Evolutionary conservation across 768 basidiomycete genomes (phyloP).

Genomic region (Amanita pseudoporphyria): DNA sequence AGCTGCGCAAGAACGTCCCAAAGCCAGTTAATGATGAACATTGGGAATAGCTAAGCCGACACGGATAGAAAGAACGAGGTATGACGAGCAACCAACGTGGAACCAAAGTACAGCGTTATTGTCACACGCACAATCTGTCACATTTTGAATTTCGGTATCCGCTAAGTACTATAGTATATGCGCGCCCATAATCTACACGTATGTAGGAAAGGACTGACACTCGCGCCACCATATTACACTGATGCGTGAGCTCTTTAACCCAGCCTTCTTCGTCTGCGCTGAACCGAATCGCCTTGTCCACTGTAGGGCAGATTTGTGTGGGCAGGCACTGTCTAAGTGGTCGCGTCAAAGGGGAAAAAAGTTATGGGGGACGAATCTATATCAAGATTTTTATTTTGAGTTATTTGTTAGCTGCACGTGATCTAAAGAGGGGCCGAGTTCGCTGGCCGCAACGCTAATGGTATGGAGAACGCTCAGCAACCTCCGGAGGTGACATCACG

Average conservation of each 20-base stretch:
- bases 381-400: background rate
- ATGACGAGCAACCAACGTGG: slow-evolving; percentile 14
- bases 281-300: slow-evolving; percentile 59
- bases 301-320: slow-evolving; percentile 24
- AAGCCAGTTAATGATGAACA: slow-evolving; percentile 93
- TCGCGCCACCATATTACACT: slow-evolving; percentile 35
- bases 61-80: slow-evolving; percentile 9
- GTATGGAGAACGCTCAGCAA: slow-evolving; percentile 2
- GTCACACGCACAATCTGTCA: background rate
- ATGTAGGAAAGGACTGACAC: slow-evolving; percentile 66
- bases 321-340: slow-evolving; percentile 71
- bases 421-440: background rate
- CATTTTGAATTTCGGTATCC: too few relatives aligned
- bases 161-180: too few relatives aligned
- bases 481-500: slow-evolving; percentile 30
- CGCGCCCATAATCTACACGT: too few relatives aligned
- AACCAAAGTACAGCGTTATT: slow-evolving; percentile 5
- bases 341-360: slow-evolving; percentile 30
- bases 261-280: slow-evolving; percentile 50
- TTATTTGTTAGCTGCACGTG: background rate
- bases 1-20: slow-evolving; percentile 93
- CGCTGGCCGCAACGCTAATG: background rate
- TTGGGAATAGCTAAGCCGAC: slow-evolving; percentile 19
- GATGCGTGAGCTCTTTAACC: slow-evolving; percentile 56
- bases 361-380: background rate